phyloP scores from a whole-genome alignment of 305 asterid genomes.

The Fraxinus baroniana region DNA sequence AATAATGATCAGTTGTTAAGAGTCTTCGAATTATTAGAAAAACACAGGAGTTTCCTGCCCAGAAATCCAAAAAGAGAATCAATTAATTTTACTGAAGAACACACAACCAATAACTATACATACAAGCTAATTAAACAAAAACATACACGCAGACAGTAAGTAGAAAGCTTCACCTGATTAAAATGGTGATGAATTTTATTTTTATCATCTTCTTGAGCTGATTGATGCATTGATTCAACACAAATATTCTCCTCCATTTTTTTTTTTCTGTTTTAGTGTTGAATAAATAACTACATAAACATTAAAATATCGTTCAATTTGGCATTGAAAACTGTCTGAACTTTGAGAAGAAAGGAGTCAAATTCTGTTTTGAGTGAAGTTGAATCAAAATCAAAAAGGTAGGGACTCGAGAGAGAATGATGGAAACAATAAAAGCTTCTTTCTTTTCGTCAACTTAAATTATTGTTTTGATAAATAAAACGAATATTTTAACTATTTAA shows the following conservation, averaged over 20 bases:
- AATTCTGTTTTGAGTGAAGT: slow-evolving; percentile 25
- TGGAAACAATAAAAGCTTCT: neutral
- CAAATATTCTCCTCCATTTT: slow-evolving; percentile 32
- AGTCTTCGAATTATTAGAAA: neutral
- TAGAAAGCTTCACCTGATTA: slow-evolving; percentile 27
- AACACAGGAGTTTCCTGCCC: neutral
- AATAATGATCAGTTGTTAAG: neutral
- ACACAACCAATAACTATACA: neutral
- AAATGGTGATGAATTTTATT: slow-evolving; percentile 15
- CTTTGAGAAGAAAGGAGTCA: slow-evolving; percentile 32
- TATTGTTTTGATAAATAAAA: no score
- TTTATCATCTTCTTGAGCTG: slow-evolving; percentile 22
- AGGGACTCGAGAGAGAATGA: slow-evolving; percentile 19
- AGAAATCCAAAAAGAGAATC: slow-evolving; percentile 1
- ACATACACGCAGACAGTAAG: neutral
- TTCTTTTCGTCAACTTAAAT: no score
- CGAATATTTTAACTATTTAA: no score
- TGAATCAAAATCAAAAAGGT: slow-evolving; percentile 25
- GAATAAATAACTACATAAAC: neutral
- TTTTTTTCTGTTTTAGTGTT: slow-evolving; percentile 1
- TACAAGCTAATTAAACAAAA: neutral
- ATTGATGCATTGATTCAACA: slow-evolving; percentile 8
- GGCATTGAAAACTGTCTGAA: slow-evolving; percentile 26
- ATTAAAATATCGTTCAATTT: neutral
- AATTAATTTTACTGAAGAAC: neutral